These are phyloP conservation scores for Globisporangium sylvaticum DNA, from an alignment of 352 stramenopile species.

Conservation along the genomic window DNA sequence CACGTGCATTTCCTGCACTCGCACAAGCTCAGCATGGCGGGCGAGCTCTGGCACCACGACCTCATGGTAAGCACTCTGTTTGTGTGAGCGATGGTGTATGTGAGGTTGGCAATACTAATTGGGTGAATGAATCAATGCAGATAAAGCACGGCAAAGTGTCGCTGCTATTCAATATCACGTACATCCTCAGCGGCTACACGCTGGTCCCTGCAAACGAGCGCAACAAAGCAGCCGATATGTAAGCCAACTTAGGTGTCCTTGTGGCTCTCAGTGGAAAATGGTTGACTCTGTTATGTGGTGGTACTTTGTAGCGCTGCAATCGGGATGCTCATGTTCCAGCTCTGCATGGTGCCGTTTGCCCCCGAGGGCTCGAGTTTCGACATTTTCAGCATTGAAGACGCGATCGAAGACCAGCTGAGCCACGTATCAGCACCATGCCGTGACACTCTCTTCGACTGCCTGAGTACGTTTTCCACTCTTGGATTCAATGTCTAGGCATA, in stretches of 20 bases:
- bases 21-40: conserved; percentile 42
- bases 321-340: conserved; percentile 59
- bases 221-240: conserved; percentile 39
- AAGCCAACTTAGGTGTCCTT: no score
- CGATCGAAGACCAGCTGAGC: conserved; percentile 45
- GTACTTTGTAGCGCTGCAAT: conserved; percentile 49
- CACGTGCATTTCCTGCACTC: conserved; percentile 60
- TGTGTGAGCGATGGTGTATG: not conserved
- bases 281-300: no score
- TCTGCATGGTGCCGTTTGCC: conserved; percentile 42
- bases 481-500: not conserved
- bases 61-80: conserved; percentile 30
- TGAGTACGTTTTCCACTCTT: conserved; percentile 46
- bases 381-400: conserved; percentile 27
- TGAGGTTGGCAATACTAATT: not conserved
- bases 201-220: conserved; percentile 37
- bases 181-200: conserved; percentile 47
- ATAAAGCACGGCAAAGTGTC: conserved; percentile 33
- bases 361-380: conserved; percentile 21
- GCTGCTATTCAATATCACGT: conserved; percentile 36
- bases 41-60: conserved; percentile 45
- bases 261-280: no score
- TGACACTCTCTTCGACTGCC: conserved; percentile 41
- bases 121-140: conserved; percentile 14
- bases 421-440: conserved; percentile 41